Base-by-base conservation (phyloP, 2,329 filamentous ascomycete species). In the Fusarium sp. region DNA sequence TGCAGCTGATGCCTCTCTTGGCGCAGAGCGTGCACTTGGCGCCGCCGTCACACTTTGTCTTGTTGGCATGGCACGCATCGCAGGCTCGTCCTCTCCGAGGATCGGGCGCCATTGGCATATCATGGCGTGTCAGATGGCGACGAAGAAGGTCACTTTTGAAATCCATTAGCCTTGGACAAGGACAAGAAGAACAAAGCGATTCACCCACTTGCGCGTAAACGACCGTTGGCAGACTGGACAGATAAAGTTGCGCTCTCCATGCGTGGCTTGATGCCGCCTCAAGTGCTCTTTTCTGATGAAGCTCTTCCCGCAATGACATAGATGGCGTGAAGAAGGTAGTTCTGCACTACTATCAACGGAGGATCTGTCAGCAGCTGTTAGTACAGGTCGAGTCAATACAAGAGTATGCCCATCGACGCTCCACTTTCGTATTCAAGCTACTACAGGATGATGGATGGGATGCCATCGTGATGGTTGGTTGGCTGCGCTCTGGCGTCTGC, bases 41-140 rank as follows among this genome's bases (percentile, higher is more conserved):
- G 11, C 76, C 75, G 2, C 79, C 79, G 53, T 78, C 74, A 45
- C 79, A 80, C 55, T 78, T 79, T 2, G 75, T 78, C 66, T 80
- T 81, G 55, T 76, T 79, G n/a, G 73, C 68, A 43, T 78, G 79
- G 25, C 79, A 81, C 7, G 75, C 71, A 58, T 79, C 72, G 44
- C 79, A 81, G 9, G 79, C 78, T 8, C 73, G 71, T 25, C 75
- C 75, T 21, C 72, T 73, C 41, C 78, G 71, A 6, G 70, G 67
- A 25, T 74, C 71, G 6, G 72, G 71, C 3, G 64, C 59, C 2
- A 69, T 57, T 2, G 70, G 67, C 35, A 63, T 67, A 42, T 74
- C 75, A 63, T 78, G 76, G 6, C 75, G 69, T 9, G 68, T 63
- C 13, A 75, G 57, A 51, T 78, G 76, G n/a, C 76, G 73, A 4